phyloP scores from a whole-genome alignment of 495 filamentous ascomycete species.

The Penicillium pulvis region DNA sequence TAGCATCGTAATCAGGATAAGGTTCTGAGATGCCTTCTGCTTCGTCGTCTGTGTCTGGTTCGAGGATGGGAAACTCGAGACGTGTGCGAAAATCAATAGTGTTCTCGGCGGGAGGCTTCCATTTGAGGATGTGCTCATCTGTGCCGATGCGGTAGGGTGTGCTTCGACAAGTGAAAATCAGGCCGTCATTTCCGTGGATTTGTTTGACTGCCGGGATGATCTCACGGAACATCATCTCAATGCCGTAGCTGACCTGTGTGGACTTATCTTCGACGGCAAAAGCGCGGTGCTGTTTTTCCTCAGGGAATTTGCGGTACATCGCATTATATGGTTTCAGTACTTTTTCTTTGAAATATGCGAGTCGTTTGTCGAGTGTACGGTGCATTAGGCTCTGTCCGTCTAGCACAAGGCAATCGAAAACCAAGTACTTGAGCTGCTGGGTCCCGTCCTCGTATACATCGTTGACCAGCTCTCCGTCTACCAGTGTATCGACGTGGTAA shows the following conservation, averaged over 20 bases:
- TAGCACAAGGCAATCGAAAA: constrained; percentile 89
- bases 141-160: constrained; percentile 87
- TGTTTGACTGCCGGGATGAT: constrained; percentile 74
- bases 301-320: constrained; percentile 67
- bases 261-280: constrained; percentile 85
- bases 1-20: constrained; percentile 60
- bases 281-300: constrained; percentile 67
- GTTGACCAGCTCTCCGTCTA: constrained; percentile 91
- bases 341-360: constrained; percentile 80
- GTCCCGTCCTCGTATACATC: constrained; percentile 66
- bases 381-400: constrained; percentile 76
- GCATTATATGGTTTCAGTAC: constrained; percentile 78
- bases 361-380: constrained; percentile 80
- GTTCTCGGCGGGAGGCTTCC: constrained; percentile 93
- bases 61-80: constrained; percentile 71
- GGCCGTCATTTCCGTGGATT: constrained; percentile 87
- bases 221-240: constrained; percentile 86
- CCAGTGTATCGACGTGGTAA: constrained; percentile 79
- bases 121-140: constrained; percentile 91
- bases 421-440: constrained; percentile 74
- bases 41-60: constrained; percentile 68
- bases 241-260: constrained; percentile 84
- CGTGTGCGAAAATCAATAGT: constrained; percentile 85
- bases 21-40: constrained; percentile 58
- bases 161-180: constrained; percentile 92